A percentile compares a stretch with the other conserved stretches of the same genome.
Conservation (phyloP, 2,329 filamentous ascomycete species). For the Byssochlamys sp. region DNA sequence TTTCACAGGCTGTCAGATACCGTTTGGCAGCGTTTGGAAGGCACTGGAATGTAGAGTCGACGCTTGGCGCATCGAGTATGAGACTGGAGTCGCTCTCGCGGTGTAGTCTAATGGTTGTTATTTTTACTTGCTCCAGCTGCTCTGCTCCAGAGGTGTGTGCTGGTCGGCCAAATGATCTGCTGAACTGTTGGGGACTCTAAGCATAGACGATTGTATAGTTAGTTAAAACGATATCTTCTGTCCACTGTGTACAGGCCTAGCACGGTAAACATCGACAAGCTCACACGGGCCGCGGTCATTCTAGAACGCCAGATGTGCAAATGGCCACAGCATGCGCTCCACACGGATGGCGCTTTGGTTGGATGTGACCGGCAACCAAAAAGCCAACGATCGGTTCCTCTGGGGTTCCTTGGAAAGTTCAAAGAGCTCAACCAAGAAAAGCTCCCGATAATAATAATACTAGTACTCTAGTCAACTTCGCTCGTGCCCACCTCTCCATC, state of each 20-base stretch:
- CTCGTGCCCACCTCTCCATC: not conserved
- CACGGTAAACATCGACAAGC: not conserved
- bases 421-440: not conserved
- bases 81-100: not conserved
- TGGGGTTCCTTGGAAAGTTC: not conserved
- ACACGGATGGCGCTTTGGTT: not conserved
- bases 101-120: no score
- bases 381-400: not conserved
- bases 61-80: not conserved
- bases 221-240: not conserved
- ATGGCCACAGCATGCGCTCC: not conserved
- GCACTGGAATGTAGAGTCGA: not conserved
- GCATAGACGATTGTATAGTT: not conserved
- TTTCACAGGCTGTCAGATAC: not conserved
- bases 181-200: not conserved
- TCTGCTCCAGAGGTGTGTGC: not conserved
- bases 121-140: not conserved
- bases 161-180: not conserved
- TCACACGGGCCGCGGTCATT: not conserved
- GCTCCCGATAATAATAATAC: not conserved
- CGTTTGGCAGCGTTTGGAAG: not conserved
- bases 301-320: not conserved
- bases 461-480: no score
- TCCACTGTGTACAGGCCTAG: not conserved
- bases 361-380: not conserved